These are phyloP conservation scores for Xylaria scruposa DNA, from an alignment of 495 filamentous ascomycete species.

Conservation along the genomic window DNA sequence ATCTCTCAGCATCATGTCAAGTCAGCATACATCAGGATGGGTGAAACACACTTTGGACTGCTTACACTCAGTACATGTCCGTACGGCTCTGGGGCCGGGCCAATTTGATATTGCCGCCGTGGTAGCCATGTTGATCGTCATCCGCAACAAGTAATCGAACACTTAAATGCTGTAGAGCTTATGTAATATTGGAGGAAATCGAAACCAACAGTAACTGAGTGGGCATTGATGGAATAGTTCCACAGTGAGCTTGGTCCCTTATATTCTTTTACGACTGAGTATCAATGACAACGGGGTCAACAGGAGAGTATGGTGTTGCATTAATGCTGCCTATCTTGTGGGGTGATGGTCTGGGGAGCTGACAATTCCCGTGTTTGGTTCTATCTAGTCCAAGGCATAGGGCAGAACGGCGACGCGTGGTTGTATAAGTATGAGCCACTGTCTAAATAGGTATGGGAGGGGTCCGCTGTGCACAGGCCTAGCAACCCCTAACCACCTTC, in stretches of 20 bases:
- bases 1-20: neutral
- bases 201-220: neutral
- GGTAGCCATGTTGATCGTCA: conserved; percentile 7
- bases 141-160: neutral
- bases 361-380: conserved; percentile 5
- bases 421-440: conserved; percentile 3
- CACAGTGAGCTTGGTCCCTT: neutral
- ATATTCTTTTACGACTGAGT: neutral
- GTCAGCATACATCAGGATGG: conserved; percentile 18
- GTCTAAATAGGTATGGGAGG: neutral
- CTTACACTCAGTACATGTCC: conserved; percentile 44
- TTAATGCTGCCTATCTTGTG: conserved; percentile 10
- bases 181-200: neutral
- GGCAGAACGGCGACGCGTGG: neutral
- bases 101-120: conserved; percentile 9
- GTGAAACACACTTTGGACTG: conserved; percentile 38
- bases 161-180: neutral
- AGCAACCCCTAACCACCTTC: neutral
- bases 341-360: neutral
- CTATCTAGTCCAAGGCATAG: neutral
- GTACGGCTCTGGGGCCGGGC: conserved; percentile 16
- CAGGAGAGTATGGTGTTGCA: conserved; percentile 1
- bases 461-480: neutral
- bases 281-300: conserved; percentile 1
- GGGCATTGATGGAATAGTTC: neutral